Base-by-base conservation (phyloP, 2,329 filamentous ascomycete species). In the Sporothrix pallida region DNA sequence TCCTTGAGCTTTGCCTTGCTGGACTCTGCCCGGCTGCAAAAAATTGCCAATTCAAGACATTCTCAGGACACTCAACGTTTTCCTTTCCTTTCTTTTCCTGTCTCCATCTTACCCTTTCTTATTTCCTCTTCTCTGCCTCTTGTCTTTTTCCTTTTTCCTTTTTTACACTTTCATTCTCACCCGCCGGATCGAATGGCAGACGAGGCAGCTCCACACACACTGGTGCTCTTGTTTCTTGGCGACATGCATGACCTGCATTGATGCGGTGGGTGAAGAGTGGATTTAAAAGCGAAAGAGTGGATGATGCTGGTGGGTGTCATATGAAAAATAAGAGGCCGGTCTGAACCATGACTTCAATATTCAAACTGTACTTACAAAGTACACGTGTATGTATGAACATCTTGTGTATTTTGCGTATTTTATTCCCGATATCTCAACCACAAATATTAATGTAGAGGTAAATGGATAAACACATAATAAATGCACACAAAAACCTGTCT, bases 171-270 rank as follows among this genome's bases (percentile, higher is more conserved):
- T 23, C 13, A n/a, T 48, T 37, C 12, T 67, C 62, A n/a, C 52
- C 48, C 13, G 12, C 65, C 56, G 72, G 65, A 67, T 72, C 60
- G 23, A 44, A 67, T 67, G 71, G 70, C 26, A 65, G 70, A 56
- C 31, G 3, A 3, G n/a, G 13, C 60, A 60, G 50, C 71, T 67
- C 71, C 71, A 72, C 71, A 67, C 71, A 72, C 71, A 67, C 71
- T 46, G 20, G 44, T 7, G 20, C 37, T 60, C 48, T 20, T 52
- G 23, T 10, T n/a, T 60, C 48, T 20, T 52, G 23, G 46, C 23
- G 65, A 37, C 52, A 67, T 48, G 62, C 70, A 72, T 62, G 62
- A 67, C 62, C 62, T 68, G 65, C 65, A 68, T 68, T 52, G 46
- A 67, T 63, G 31, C 20, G n/a, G 12, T 37, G 31, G 48, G n/a